Percentiles rank a stretch among this genome's conserved stretches.
Conservation (phyloP, 106 monocot genomes). For the Hemerocallis citrina region DNA sequence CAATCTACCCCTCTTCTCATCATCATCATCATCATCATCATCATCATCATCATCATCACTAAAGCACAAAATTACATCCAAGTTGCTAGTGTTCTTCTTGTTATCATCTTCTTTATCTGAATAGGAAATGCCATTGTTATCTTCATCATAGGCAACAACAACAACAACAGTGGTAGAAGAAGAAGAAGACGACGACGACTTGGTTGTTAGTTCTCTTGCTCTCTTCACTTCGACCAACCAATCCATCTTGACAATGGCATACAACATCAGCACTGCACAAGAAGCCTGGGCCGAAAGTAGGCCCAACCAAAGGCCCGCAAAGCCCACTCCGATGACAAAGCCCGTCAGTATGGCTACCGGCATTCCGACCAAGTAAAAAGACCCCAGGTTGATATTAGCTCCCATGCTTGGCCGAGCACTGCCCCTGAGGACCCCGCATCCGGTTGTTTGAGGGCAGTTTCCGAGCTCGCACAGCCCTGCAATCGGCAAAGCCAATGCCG, state of each 20-base stretch:
- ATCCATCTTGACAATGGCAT: conserved; percentile 34
- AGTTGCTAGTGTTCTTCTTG: not conserved
- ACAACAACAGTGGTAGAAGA: too few species aligned
- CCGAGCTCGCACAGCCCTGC: conserved; percentile 92
- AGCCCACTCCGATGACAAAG: conserved; percentile 57
- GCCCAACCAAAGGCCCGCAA: conserved; percentile 80
- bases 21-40: conserved; percentile 3
- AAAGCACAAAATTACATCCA: conserved; percentile 13
- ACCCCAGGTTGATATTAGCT: conserved; percentile 73
- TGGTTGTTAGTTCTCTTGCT: conserved; percentile 54
- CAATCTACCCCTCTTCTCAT: conserved; percentile 2
- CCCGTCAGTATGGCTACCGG: conserved; percentile 53
- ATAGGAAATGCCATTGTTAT: not conserved
- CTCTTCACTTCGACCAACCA: conserved; percentile 55
- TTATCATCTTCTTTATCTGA: not conserved
- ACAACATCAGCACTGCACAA: conserved; percentile 54
- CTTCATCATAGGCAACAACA: too few species aligned
- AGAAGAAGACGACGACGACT: conserved; percentile 4
- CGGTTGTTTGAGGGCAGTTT: conserved; percentile 92
- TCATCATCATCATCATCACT: too few species aligned
- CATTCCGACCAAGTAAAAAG: conserved; percentile 81
- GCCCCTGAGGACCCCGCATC: conserved; percentile 78
- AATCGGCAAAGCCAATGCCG: conserved; percentile 72
- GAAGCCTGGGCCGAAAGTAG: conserved; percentile 68
- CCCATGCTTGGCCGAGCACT: conserved; percentile 69